Evolutionary conservation across 306 rosid species (phyloP).

Genomic region (Cyamopsis tetragonoloba): DNA sequence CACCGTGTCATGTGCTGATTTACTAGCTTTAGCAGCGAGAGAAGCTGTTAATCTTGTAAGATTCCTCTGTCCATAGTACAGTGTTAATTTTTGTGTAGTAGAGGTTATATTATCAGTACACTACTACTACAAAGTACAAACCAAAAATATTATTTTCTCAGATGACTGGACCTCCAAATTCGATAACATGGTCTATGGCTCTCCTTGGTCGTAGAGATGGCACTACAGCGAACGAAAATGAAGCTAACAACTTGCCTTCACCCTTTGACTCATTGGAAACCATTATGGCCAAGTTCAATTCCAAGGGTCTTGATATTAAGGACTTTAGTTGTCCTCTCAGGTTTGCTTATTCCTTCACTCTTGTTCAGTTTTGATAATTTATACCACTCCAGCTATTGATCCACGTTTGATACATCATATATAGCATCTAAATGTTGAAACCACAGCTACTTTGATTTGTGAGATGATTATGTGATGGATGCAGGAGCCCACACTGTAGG

Average conservation of each 20-base stretch:
- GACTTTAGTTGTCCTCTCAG: constrained; percentile 66
- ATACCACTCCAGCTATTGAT: too few species aligned
- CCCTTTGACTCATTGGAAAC: constrained; percentile 52
- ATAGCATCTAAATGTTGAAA: too few species aligned
- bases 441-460: too few species aligned
- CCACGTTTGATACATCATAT: too few species aligned
- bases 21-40: constrained; percentile 58
- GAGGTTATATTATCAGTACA: too few species aligned
- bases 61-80: background rate
- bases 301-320: constrained; percentile 51
- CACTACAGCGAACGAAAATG: constrained; percentile 43
- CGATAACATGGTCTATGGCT: constrained; percentile 31
- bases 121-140: background rate
- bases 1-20: constrained; percentile 69
- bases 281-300: constrained; percentile 49
- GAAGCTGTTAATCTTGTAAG: constrained; percentile 66
- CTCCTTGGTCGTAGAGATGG: constrained; percentile 65
- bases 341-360: constrained; percentile 29
- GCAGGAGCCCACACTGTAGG: constrained; percentile 71
- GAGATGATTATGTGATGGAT: background rate
- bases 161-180: constrained; percentile 58
- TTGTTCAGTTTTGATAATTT: background rate
- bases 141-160: background rate
- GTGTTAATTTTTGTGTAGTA: too few species aligned
- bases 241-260: constrained; percentile 48